Percentiles rank a stretch among this genome's conserved stretches.
Conservation (phyloP, 2,329 filamentous ascomycete genomes). For the Rhynchosporium graminicola region DNA sequence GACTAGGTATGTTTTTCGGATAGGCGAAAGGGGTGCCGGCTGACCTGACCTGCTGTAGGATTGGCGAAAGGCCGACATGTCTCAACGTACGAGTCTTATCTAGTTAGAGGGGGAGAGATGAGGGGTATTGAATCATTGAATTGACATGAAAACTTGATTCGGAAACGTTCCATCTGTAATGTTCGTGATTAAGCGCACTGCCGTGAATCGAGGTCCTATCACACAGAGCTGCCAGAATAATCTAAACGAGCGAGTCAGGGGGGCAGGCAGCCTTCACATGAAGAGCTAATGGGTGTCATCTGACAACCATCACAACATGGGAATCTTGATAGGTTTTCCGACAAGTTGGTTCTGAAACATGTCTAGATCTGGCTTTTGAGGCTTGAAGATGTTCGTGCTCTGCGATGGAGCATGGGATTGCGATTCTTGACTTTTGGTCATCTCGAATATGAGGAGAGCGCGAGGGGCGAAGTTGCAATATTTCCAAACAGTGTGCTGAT, state of each 20-base stretch:
- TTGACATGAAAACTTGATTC: too few relatives aligned
- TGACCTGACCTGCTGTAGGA: neutral
- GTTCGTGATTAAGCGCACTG: neutral
- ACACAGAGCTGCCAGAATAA: neutral
- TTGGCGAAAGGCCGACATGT: neutral
- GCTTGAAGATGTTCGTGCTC: neutral
- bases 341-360: neutral
- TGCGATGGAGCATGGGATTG: too few relatives aligned
- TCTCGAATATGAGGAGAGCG: too few relatives aligned
- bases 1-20: neutral
- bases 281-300: conserved; percentile 1
- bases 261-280: conserved; percentile 2
- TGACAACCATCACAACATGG: conserved; percentile 2
- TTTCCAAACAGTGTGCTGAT: too few relatives aligned
- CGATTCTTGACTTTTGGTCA: too few relatives aligned
- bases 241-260: conserved; percentile 11
- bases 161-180: neutral
- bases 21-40: conserved; percentile 8
- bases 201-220: neutral
- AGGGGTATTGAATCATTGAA: too few relatives aligned
- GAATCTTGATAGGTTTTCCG: neutral
- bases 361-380: neutral
- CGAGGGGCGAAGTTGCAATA: too few relatives aligned
- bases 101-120: neutral
- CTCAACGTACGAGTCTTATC: neutral